phyloP scores from a whole-genome alignment of 2,329 filamentous ascomycete genomes.

The Microcera coccophila region DNA sequence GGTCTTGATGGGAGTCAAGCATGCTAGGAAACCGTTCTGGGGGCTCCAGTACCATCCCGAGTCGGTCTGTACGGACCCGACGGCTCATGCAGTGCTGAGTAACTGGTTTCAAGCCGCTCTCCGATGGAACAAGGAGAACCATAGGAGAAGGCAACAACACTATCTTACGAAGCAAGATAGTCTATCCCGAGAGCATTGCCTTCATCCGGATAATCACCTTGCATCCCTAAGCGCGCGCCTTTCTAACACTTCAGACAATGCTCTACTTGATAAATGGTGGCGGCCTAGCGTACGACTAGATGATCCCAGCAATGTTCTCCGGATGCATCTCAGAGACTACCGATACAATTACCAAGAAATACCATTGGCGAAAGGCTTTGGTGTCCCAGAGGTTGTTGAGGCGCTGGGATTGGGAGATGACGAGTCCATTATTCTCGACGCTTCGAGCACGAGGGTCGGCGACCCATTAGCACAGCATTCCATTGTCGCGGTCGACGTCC shows the following conservation, averaged over 20 bases:
- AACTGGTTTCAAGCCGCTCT: constrained; percentile 72
- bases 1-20: constrained; percentile 73
- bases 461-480: constrained; percentile 55
- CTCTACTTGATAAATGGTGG: not conserved
- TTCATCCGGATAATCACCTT: not conserved
- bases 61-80: constrained; percentile 73
- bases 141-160: constrained; percentile 5
- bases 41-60: constrained; percentile 90
- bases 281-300: not conserved
- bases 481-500: constrained; percentile 66
- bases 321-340: not conserved
- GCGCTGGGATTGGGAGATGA: constrained; percentile 37
- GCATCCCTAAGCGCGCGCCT: not conserved
- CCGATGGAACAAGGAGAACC: constrained; percentile 51
- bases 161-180: not conserved
- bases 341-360: constrained; percentile 42
- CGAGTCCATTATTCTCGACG: constrained; percentile 57
- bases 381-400: constrained; percentile 54
- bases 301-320: not conserved
- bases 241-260: not conserved
- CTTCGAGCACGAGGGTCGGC: constrained; percentile 49
- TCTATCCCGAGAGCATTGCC: not conserved
- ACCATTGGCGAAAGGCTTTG: constrained; percentile 42
- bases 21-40: constrained; percentile 69
- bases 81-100: constrained; percentile 59